Evolutionary conservation across 257 asterid species (phyloP), one percentile per base, ranked within the genome.

Genomic region (Solanum etuberosum): DNA sequence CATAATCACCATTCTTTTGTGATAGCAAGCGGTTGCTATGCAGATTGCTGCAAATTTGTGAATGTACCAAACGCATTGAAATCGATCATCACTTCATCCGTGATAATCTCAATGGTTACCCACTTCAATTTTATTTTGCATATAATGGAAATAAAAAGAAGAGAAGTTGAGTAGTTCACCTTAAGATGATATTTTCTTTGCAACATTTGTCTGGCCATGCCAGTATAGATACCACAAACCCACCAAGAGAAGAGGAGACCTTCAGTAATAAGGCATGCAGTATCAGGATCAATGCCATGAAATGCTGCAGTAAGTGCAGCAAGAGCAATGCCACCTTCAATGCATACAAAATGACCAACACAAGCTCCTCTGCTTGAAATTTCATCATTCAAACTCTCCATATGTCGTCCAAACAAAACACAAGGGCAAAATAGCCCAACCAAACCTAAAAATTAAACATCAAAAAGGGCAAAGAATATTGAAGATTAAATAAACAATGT

Each of bases 191-290:
- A 95, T 86, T 89, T 95, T 86, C 96, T 89, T 87, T 94, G 98
- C 90, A 95, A 88, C n/a, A 89, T 32, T 84, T 94, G 98, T n/a
- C 98, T 90, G 31, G 93, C 94, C 95, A 94, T 92, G 90, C 98
- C 96, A 0, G 98, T 92, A 89, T 95, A 95, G 90, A 94, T 93
- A 78, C 94, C 97, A 78, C 98, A 95, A 32, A 95, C 94, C 98
- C 98, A 95, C 98, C 98, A 94, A 31, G 96, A 92, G n/a, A 95
- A 95, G 42, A 93, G 72, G 86, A 95, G 92, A 31, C 98, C 98
- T 86, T 95, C 98, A 14, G 94, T 92, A 23, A 95, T 37, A 85
- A 93, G 97, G 82, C 93, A 92, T 51, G 91, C 93, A 0, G 96
- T 91, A 51, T 93, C 93, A 31, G 98, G 98, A 86, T 95, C 98